Conservation (phyloP, 495 filamentous ascomycete genomes). For the Wilcoxina mikolae region DNA sequence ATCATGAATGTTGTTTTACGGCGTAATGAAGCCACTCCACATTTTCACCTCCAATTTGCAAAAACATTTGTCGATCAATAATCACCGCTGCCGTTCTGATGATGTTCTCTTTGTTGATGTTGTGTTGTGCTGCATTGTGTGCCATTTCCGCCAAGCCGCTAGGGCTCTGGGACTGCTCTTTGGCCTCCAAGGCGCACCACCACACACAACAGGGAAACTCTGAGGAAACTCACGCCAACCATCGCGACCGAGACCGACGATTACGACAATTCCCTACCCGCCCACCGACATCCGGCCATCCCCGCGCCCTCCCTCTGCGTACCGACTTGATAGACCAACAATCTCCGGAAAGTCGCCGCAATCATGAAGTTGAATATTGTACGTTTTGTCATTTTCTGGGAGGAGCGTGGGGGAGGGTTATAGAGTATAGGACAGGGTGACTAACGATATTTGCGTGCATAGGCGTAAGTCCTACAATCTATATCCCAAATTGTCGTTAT, state of each 20-base stretch:
- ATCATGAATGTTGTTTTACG: too few relatives aligned
- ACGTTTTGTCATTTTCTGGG: background rate
- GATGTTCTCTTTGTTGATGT: too few relatives aligned
- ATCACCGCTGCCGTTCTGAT: too few relatives aligned
- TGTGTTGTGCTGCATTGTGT: too few relatives aligned
- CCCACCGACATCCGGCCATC: background rate
- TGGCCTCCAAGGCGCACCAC: background rate
- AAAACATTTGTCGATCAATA: too few relatives aligned
- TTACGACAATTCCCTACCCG: background rate
- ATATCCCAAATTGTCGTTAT: background rate
- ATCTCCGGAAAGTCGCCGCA: slow-evolving; percentile 21
- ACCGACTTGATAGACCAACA: slow-evolving; percentile 21
- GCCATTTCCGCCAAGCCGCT: background rate
- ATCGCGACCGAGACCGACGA: background rate
- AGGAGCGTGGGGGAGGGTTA: background rate
- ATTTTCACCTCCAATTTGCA: too few relatives aligned
- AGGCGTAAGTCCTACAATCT: slow-evolving; percentile 27
- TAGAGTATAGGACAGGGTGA: background rate
- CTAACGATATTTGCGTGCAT: slow-evolving; percentile 12
- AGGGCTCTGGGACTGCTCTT: background rate
- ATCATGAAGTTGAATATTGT: slow-evolving; percentile 11
- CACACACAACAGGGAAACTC: background rate
- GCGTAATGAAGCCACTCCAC: too few relatives aligned
- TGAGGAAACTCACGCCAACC: background rate
- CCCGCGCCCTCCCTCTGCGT: slow-evolving; percentile 7